Conservation (phyloP, 164 flowering plant species). For the Platanus orientalis region DNA sequence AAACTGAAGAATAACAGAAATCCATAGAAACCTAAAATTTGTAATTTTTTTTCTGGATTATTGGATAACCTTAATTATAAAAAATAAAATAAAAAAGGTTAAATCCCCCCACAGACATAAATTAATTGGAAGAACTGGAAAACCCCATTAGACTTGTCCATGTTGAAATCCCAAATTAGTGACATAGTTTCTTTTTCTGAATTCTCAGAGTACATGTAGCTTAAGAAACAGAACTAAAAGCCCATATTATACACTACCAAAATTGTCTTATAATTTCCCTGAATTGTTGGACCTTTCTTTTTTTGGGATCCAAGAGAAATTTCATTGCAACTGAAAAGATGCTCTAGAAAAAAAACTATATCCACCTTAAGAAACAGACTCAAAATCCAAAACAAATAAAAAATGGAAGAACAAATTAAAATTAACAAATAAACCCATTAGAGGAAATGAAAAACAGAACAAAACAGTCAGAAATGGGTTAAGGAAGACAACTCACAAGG, state of each 20-base stretch:
- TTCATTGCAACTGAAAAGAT: neutral
- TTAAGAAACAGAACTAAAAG: neutral
- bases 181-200: neutral
- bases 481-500: conserved; percentile 49
- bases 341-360: neutral
- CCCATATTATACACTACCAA: neutral
- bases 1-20: neutral
- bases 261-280: neutral
- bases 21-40: conserved; percentile 11
- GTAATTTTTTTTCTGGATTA: conserved; percentile 7
- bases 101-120: neutral
- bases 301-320: conserved; percentile 6
- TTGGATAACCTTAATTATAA: conserved; percentile 7
- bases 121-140: conserved; percentile 1
- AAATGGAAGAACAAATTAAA: neutral
- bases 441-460: no score
- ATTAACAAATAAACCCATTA: no score
- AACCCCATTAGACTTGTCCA: neutral
- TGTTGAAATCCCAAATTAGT: neutral
- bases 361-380: neutral
- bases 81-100: neutral
- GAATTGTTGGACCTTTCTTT: no score
- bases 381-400: neutral
- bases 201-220: neutral
- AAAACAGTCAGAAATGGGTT: no score